phyloP scores from a whole-genome alignment of 2,329 filamentous ascomycete genomes.

The Trichocomaceae sp. region DNA sequence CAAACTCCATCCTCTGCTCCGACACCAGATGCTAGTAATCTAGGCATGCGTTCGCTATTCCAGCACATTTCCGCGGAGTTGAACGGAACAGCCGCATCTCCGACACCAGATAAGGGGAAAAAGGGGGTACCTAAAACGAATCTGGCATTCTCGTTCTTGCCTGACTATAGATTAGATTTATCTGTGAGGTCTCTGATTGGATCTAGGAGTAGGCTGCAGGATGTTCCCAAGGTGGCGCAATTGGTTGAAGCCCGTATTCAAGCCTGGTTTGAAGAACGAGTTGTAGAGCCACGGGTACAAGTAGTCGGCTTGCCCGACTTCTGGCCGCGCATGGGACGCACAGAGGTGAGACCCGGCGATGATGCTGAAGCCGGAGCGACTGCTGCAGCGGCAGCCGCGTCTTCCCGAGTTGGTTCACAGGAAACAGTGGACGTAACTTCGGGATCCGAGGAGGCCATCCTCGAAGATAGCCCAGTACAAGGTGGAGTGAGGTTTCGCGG shows the following conservation, averaged over 20 bases:
- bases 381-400: slow-evolving; percentile 18
- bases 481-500: slow-evolving; percentile 32
- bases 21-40: slow-evolving; percentile 15
- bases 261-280: slow-evolving; percentile 61
- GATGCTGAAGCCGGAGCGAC: slow-evolving; percentile 30
- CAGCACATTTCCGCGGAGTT: slow-evolving; percentile 9
- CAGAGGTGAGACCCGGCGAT: slow-evolving; percentile 37
- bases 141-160: slow-evolving; percentile 81
- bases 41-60: slow-evolving; percentile 6
- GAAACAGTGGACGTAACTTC: slow-evolving; percentile 22
- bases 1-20: slow-evolving; percentile 30
- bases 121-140: slow-evolving; percentile 65
- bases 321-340: slow-evolving; percentile 53
- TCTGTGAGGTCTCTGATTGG: slow-evolving; percentile 60
- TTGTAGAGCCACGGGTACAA: slow-evolving; percentile 59
- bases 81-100: slow-evolving; percentile 14
- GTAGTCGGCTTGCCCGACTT: slow-evolving; percentile 57
- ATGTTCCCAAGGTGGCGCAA: slow-evolving; percentile 61
- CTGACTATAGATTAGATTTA: slow-evolving; percentile 59
- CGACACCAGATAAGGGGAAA: slow-evolving; percentile 39
- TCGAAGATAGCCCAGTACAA: slow-evolving; percentile 18
- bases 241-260: slow-evolving; percentile 58
- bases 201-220: slow-evolving; percentile 55
- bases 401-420: slow-evolving; percentile 25
- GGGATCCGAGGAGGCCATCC: slow-evolving; percentile 11